Percentiles rank a stretch among this genome's conserved stretches.
These are phyloP conservation scores for Clitoria ternatea DNA, from an alignment of 306 rosid genomes.

Conservation along the genomic window DNA sequence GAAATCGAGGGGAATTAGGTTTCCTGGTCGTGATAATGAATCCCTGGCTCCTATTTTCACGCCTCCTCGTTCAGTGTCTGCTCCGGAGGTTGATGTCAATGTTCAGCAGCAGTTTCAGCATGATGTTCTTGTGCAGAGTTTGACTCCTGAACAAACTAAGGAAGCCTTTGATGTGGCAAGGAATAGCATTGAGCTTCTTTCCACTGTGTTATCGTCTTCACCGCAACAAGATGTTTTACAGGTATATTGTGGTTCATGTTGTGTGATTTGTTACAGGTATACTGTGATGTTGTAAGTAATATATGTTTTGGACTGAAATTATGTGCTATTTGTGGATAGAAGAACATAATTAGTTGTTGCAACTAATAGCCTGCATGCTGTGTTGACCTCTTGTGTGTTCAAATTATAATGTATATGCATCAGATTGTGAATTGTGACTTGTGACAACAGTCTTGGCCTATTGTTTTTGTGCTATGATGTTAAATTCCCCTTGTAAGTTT, in stretches of 20 bases:
- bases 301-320: not conserved
- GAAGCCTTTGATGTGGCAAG: slow-evolving; percentile 96
- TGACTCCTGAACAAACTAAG: slow-evolving; percentile 74
- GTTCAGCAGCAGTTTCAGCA: slow-evolving; percentile 46
- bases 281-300: not conserved
- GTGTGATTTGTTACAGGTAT: slow-evolving; percentile 50
- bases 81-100: slow-evolving; percentile 45
- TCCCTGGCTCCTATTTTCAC: slow-evolving; percentile 96
- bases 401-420: not conserved
- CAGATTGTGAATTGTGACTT: not conserved
- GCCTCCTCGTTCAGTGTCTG: slow-evolving; percentile 68
- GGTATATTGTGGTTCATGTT: slow-evolving; percentile 44
- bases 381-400: not conserved
- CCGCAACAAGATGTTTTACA: slow-evolving; percentile 78
- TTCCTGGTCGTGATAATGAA: slow-evolving; percentile 96
- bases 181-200: slow-evolving; percentile 90
- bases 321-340: not conserved
- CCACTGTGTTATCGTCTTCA: slow-evolving; percentile 83
- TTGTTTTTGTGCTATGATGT: not conserved
- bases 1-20: slow-evolving; percentile 85
- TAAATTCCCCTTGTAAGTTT: not conserved
- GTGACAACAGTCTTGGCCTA: not conserved
- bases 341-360: not conserved
- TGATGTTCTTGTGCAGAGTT: slow-evolving; percentile 53
- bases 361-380: not conserved